These are phyloP conservation scores for Tremella yokohamensis DNA, from an alignment of 768 basidiomycete species.

Conservation along the genomic window DNA sequence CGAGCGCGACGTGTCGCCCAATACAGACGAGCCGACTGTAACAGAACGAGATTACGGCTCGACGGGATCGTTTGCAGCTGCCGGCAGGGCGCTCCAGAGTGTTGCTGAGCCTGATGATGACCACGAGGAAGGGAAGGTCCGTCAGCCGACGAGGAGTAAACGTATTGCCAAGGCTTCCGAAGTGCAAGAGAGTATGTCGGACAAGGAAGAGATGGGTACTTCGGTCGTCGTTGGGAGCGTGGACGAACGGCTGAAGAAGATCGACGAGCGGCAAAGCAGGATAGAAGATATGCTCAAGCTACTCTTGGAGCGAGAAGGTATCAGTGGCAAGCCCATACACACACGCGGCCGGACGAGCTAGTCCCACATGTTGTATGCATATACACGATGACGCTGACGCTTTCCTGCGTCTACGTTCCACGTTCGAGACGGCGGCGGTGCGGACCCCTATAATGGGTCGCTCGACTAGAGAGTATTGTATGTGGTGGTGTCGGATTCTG, in stretches of 20 bases:
- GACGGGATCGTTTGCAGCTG: background rate
- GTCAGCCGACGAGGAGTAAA: background rate
- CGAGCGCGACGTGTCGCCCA: background rate
- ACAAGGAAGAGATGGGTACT: background rate
- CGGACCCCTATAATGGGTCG: too few species aligned
- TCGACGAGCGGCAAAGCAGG: constrained; percentile 41
- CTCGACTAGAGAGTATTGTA: too few species aligned
- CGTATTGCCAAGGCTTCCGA: constrained; percentile 37
- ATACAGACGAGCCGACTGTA: background rate
- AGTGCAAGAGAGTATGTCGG: constrained; percentile 8
- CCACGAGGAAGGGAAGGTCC: background rate
- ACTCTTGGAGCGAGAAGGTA: constrained; percentile 16
- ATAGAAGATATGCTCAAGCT: constrained; percentile 43
- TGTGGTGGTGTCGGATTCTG: too few species aligned
- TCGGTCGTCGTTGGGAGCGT: background rate
- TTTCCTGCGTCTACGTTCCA: too few species aligned
- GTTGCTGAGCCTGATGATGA: too few species aligned
- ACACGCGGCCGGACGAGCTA: too few species aligned
- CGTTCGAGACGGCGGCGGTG: too few species aligned
- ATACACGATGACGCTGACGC: too few species aligned
- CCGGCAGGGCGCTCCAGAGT: constrained; percentile 1
- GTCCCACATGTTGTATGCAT: too few species aligned
- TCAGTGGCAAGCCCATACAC: too few species aligned
- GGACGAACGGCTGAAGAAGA: constrained; percentile 27
- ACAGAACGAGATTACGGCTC: background rate